These are phyloP conservation scores for Ampelomyces quisqualis DNA, from an alignment of 2,329 filamentous ascomycete genomes.

Conservation along the genomic window DNA sequence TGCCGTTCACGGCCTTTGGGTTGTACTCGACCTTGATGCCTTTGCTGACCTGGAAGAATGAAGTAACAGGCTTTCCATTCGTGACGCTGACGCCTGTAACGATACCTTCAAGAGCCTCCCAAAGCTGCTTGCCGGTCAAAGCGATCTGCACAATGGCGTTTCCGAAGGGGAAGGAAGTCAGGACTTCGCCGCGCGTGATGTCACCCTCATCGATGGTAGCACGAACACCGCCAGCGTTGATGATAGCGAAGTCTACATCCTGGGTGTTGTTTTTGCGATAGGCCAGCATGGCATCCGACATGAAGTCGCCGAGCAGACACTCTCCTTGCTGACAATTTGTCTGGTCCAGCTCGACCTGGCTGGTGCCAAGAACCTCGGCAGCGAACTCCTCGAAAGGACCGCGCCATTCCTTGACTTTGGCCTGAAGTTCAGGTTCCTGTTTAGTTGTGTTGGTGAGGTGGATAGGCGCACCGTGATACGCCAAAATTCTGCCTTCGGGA, in stretches of 20 bases:
- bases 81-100: slow-evolving; percentile 57
- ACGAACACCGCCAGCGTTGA: slow-evolving; percentile 65
- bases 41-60: slow-evolving; percentile 62
- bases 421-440: slow-evolving; percentile 59
- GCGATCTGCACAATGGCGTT: slow-evolving; percentile 63
- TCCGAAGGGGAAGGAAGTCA: slow-evolving; percentile 66
- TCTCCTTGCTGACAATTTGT: slow-evolving; percentile 59
- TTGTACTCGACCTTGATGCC: slow-evolving; percentile 61
- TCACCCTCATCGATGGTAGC: slow-evolving; percentile 62
- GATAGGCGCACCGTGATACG: slow-evolving; percentile 64
- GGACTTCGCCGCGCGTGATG: slow-evolving; percentile 63
- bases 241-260: slow-evolving; percentile 59
- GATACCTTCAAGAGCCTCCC: slow-evolving; percentile 61
- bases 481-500: slow-evolving; percentile 59
- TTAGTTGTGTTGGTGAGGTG: slow-evolving; percentile 63
- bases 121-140: slow-evolving; percentile 56
- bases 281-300: slow-evolving; percentile 59
- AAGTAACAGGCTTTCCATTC: slow-evolving; percentile 56
- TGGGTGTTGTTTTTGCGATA: slow-evolving; percentile 56
- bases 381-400: slow-evolving; percentile 62
- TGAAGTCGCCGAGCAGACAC: slow-evolving; percentile 51
- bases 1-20: slow-evolving; percentile 52
- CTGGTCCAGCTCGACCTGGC: slow-evolving; percentile 60
- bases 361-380: slow-evolving; percentile 57
- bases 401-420: slow-evolving; percentile 60